Percentiles rank a stretch among this genome's conserved stretches.
Evolutionary conservation across 2,329 filamentous ascomycete species (phyloP).

Genomic region (Pseudogymnoascus sp.): DNA sequence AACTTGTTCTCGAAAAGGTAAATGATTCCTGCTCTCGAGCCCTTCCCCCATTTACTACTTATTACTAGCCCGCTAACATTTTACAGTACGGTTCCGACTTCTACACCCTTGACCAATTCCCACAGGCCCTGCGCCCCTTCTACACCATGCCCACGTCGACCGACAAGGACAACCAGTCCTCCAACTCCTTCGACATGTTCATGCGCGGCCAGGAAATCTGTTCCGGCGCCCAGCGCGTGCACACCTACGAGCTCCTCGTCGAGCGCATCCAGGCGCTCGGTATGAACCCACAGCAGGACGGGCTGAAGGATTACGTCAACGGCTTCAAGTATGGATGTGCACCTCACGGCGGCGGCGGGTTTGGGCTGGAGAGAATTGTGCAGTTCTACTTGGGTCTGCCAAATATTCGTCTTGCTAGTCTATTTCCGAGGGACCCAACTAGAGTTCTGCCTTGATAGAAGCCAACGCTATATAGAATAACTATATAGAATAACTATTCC

Average conservation of each 20-base stretch:
- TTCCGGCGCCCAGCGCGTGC: conserved; percentile 60
- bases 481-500: too few relatives aligned
- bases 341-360: conserved; percentile 57
- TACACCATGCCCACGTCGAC: conserved; percentile 56
- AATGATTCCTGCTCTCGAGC: not conserved
- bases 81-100: conserved; percentile 56
- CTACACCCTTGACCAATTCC: conserved; percentile 62
- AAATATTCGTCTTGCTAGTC: conserved; percentile 53
- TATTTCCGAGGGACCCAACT: conserved; percentile 57
- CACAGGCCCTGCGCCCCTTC: conserved; percentile 56
- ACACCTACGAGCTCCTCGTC: conserved; percentile 51
- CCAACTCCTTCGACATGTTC: conserved; percentile 63
- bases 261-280: conserved; percentile 52
- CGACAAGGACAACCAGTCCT: conserved; percentile 38
- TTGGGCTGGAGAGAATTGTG: conserved; percentile 60
- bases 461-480: too few relatives aligned
- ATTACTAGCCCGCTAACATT: not conserved
- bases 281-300: conserved; percentile 50
- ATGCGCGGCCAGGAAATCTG: conserved; percentile 65
- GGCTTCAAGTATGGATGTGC: conserved; percentile 58
- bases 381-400: conserved; percentile 60
- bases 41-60: not conserved
- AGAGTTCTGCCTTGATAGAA: conserved; percentile 31
- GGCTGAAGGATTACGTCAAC: conserved; percentile 57
- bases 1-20: conserved; percentile 8